A percentile compares a stretch with the other conserved stretches of the same genome.
Evolutionary conservation across 352 stramenopile species (phyloP).

Genomic region (Globisporangium spiculum): DNA sequence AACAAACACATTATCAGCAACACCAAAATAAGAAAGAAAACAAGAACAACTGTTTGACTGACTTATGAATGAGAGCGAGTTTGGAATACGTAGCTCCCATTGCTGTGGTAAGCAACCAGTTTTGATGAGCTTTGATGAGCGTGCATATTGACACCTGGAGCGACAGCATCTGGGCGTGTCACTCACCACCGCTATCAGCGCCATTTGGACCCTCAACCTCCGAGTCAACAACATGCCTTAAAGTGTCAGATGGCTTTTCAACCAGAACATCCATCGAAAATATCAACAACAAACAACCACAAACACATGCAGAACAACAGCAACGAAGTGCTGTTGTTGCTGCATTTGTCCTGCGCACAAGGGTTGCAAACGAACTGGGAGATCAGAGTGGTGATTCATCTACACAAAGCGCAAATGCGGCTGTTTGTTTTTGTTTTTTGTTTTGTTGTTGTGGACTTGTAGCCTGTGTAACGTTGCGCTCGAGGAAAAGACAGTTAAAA

Average conservation of each 20-base stretch:
- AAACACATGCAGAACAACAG: neutral
- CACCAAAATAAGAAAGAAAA: neutral
- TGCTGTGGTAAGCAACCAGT: neutral
- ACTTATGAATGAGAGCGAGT: slow-evolving; percentile 2
- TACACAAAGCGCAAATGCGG: neutral
- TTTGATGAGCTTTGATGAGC: neutral
- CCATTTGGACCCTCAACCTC: too few relatives aligned
- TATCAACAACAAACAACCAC: neutral
- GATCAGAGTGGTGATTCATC: neutral
- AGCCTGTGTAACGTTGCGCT: neutral
- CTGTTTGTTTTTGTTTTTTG: too few relatives aligned
- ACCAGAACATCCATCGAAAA: neutral
- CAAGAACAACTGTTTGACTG: neutral
- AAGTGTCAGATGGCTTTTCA: neutral
- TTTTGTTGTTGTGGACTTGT: neutral
- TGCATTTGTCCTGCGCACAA: neutral
- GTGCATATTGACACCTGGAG: neutral
- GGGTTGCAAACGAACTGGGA: neutral
- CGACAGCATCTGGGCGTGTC: too few relatives aligned
- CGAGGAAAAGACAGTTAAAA: neutral
- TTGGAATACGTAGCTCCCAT: slow-evolving; percentile 2
- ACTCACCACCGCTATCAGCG: too few relatives aligned
- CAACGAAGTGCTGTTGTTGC: neutral
- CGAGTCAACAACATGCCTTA: too few relatives aligned
- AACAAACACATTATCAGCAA: neutral